Evolutionary conservation across 441 rosid species (phyloP).

Genomic region (Kokia cookei): DNA sequence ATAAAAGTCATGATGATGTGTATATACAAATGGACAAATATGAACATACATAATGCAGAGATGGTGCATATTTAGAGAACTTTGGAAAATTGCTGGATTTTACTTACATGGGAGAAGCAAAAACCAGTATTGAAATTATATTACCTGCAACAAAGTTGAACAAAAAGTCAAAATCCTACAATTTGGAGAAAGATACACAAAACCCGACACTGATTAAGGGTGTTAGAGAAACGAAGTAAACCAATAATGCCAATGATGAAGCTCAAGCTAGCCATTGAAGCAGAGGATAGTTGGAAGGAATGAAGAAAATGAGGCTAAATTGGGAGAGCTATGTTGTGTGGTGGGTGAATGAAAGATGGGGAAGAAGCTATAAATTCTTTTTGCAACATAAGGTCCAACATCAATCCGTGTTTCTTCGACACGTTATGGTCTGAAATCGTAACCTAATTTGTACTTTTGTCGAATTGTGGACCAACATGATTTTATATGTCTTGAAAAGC

Average conservation of each 20-base stretch:
- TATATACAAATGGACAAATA: too few relatives aligned
- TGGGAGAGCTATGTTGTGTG: neutral
- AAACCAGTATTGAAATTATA: conserved; percentile 42
- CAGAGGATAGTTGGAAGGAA: neutral
- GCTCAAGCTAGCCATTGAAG: conserved; percentile 5
- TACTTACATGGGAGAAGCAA: conserved; percentile 52
- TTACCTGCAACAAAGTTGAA: conserved; percentile 32
- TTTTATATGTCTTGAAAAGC: neutral
- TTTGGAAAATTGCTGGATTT: neutral
- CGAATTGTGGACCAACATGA: neutral
- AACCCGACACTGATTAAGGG: neutral
- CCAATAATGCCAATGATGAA: conserved; percentile 9
- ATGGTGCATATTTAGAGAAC: neutral
- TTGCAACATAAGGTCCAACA: neutral
- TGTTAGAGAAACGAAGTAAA: neutral
- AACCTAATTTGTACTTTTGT: neutral
- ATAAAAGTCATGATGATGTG: too few relatives aligned
- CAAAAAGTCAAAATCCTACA: neutral
- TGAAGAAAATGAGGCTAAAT: neutral
- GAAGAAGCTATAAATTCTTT: neutral
- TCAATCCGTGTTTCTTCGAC: neutral
- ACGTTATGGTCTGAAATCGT: neutral
- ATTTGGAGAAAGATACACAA: neutral
- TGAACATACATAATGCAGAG: neutral
- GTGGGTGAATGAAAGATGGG: neutral